A percentile compares a stretch with the other conserved stretches of the same genome.
These are phyloP conservation scores for Pleurotus pulmonarius DNA, from an alignment of 768 basidiomycete species.

Conservation along the genomic window DNA sequence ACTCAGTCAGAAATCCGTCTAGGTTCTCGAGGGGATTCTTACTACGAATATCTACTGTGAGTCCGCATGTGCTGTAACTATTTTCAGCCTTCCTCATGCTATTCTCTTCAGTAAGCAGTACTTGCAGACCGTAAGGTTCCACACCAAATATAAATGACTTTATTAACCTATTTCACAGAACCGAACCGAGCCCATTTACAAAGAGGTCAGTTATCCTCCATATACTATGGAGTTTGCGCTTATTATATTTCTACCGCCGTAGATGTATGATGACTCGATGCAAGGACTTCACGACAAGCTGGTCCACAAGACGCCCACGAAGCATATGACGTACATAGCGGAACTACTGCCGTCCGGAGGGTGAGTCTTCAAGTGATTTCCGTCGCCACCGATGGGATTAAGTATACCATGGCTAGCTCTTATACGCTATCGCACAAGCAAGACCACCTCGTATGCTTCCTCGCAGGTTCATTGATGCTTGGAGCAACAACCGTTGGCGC, in stretches of 20 bases:
- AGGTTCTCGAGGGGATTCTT: conserved; percentile 77
- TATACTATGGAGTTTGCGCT: neutral
- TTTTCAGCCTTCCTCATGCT: neutral
- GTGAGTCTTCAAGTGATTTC: conserved; percentile 39
- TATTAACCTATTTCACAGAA: conserved; percentile 28
- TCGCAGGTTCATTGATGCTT: conserved; percentile 88
- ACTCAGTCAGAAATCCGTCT: conserved; percentile 60
- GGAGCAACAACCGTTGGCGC: conserved; percentile 75
- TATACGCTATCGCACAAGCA: conserved; percentile 68
- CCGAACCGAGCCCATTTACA: conserved; percentile 58
- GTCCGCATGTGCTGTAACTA: conserved; percentile 14
- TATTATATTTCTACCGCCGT: neutral
- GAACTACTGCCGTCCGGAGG: conserved; percentile 83
- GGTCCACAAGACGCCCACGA: conserved; percentile 43
- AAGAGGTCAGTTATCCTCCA: conserved; percentile 33
- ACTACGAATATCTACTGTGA: conserved; percentile 72
- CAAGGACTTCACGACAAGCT: conserved; percentile 60
- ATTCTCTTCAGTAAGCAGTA: conserved; percentile 45
- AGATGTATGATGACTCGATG: conserved; percentile 79
- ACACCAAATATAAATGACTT: neutral
- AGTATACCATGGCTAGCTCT: neutral
- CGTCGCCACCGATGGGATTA: neutral
- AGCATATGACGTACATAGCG: conserved; percentile 68
- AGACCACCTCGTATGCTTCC: conserved; percentile 95
- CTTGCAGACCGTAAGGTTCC: conserved; percentile 51